phyloP scores from a whole-genome alignment of 495 filamentous ascomycete species.

The Penicillium longicatenatum region DNA sequence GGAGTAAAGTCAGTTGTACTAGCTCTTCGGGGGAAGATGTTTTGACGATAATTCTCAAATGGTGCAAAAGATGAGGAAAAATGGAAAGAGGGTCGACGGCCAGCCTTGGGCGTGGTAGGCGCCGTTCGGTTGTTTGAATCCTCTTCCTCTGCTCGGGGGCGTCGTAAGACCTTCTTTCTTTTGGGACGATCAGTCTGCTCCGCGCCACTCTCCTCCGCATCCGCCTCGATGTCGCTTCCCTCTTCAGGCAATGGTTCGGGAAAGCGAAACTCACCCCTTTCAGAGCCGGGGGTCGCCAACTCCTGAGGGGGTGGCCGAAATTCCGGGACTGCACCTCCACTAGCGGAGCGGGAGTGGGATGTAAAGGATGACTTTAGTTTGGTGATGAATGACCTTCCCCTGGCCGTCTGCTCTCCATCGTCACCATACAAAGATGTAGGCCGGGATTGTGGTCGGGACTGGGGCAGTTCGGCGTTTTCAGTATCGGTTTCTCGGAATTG shows the following conservation, averaged over 20 bases:
- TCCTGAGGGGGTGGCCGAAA: slow-evolving; percentile 30
- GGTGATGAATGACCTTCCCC: slow-evolving; percentile 65
- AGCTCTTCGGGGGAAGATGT: slow-evolving; percentile 64
- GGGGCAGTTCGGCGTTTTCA: slow-evolving; percentile 42
- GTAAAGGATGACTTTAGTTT: slow-evolving; percentile 59
- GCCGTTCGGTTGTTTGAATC: slow-evolving; percentile 58
- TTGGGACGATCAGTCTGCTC: slow-evolving; percentile 44
- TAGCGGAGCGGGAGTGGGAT: slow-evolving; percentile 47
- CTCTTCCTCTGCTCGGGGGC: slow-evolving; percentile 54
- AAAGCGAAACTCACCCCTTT: slow-evolving; percentile 54
- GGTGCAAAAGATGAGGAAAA: slow-evolving; percentile 50
- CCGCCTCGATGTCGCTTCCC: slow-evolving; percentile 72
- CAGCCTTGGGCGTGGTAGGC: slow-evolving; percentile 60
- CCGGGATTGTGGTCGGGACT: slow-evolving; percentile 55
- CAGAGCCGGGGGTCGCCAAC: slow-evolving; percentile 41
- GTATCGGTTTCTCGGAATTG: slow-evolving; percentile 62
- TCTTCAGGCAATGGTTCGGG: slow-evolving; percentile 61
- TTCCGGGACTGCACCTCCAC: slow-evolving; percentile 41
- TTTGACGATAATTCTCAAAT: slow-evolving; percentile 49
- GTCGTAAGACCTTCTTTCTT: slow-evolving; percentile 50
- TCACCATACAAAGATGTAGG: slow-evolving; percentile 59
- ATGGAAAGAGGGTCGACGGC: slow-evolving; percentile 45
- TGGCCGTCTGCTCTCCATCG: slow-evolving; percentile 51
- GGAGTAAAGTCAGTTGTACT: slow-evolving; percentile 67
- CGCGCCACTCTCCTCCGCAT: slow-evolving; percentile 68